Evolutionary conservation across 768 basidiomycete genomes (phyloP).

Genomic region (Lyophyllum decastes): DNA sequence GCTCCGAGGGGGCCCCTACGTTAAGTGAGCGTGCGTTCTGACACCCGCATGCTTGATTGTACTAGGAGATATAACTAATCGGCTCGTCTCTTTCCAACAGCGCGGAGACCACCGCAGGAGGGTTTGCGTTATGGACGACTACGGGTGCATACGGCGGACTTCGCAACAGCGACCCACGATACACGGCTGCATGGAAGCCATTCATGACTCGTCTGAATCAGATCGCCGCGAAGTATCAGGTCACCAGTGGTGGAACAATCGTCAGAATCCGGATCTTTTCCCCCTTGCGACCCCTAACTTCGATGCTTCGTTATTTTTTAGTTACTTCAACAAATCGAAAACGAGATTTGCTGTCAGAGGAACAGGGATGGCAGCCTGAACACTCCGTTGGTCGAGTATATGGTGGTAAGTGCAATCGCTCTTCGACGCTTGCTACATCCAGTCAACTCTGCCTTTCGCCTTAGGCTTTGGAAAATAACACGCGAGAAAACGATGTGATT

Average conservation of each 20-base stretch:
- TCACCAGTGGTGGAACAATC: constrained; percentile 3
- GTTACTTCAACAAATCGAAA: constrained; percentile 10
- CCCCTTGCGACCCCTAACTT: not conserved
- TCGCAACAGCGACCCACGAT: constrained; percentile 7
- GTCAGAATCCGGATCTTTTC: not conserved
- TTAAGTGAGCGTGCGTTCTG: not conserved
- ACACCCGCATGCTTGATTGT: not conserved
- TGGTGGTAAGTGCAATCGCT: constrained; percentile 1
- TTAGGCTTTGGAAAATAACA: constrained; percentile 7
- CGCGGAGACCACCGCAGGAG: constrained; percentile 9
- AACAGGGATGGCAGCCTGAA: constrained; percentile 2
- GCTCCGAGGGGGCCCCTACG: constrained; percentile 8
- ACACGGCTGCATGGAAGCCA: constrained; percentile 9
- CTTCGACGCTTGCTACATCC: not conserved
- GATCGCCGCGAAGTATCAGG: constrained; percentile 9
- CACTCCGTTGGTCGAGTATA: constrained; percentile 6
- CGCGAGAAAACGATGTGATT: constrained; percentile 7
- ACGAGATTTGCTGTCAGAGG: constrained; percentile 11
- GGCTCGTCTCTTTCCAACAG: not conserved
- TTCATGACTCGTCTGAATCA: constrained; percentile 8
- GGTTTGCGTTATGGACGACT: constrained; percentile 9
- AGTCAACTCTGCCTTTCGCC: not conserved
- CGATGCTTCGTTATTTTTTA: not conserved
- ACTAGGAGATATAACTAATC: not conserved
- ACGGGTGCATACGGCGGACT: constrained; percentile 9